Conservation (phyloP, 352 stramenopile genomes). For the Phytophthora rubi region DNA sequence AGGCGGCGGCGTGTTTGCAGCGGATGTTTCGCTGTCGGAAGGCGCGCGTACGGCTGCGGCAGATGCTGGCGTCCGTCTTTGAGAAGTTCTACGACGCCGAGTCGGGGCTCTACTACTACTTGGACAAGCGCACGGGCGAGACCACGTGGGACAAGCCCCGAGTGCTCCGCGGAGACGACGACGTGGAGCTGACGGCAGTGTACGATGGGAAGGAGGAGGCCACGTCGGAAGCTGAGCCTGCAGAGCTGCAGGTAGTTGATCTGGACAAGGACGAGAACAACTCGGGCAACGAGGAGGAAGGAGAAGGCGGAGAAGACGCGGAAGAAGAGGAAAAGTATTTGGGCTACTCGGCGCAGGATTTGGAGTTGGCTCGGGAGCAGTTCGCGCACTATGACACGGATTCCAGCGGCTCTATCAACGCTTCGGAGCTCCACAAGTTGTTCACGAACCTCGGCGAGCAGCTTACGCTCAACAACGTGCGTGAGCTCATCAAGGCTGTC, state of each 20-base stretch:
- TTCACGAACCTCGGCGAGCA: conserved; percentile 65
- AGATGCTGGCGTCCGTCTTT: conserved; percentile 63
- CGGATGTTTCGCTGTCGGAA: conserved; percentile 63
- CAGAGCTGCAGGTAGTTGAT: conserved; percentile 24
- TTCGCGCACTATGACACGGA: conserved; percentile 73
- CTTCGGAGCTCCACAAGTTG: conserved; percentile 63
- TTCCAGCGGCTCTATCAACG: conserved; percentile 66
- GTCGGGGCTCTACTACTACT: conserved; percentile 73
- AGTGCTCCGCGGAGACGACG: conserved; percentile 50
- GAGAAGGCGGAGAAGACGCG: background rate
- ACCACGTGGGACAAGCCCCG: conserved; percentile 80
- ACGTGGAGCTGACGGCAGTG: conserved; percentile 52
- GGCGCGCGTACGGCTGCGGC: conserved; percentile 47
- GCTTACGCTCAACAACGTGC: conserved; percentile 60
- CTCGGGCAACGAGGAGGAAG: conserved; percentile 19
- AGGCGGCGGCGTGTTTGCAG: conserved; percentile 56
- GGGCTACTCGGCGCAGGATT: conserved; percentile 53
- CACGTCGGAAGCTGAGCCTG: conserved; percentile 8
- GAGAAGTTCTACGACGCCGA: conserved; percentile 78
- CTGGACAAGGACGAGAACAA: conserved; percentile 35
- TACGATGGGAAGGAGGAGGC: conserved; percentile 32
- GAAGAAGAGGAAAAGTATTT: conserved; percentile 24
- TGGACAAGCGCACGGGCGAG: conserved; percentile 71
- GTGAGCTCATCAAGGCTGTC: conserved; percentile 63
- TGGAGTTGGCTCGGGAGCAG: conserved; percentile 50